Conservation (phyloP, 164 flowering plant species). For the Aristolochia californica region DNA sequence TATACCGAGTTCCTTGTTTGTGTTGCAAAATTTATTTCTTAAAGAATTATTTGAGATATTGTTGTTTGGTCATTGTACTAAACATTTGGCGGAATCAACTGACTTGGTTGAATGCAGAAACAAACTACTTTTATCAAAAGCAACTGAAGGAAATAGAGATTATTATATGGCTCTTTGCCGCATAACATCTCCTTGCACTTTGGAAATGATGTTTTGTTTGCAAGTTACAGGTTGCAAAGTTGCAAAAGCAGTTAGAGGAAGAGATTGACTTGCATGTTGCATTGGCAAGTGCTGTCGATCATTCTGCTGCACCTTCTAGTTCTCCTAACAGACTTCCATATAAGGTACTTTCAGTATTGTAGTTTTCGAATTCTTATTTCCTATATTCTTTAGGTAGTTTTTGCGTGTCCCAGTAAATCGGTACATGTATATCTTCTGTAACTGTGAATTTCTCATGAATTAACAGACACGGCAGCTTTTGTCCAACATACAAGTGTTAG, state of each 20-base stretch:
- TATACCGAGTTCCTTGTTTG: too few species aligned
- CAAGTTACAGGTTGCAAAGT: slow-evolving; percentile 16
- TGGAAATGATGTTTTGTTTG: too few species aligned
- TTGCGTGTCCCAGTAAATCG: not conserved
- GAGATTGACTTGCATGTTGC: slow-evolving; percentile 29
- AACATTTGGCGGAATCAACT: too few species aligned
- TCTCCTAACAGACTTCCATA: slow-evolving; percentile 20
- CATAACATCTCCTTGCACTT: too few species aligned
- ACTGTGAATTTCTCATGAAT: not conserved
- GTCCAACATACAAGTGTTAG: slow-evolving; percentile 24
- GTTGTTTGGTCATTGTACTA: too few species aligned
- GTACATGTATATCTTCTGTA: not conserved
- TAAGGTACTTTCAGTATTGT: slow-evolving; percentile 14
- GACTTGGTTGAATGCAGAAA: too few species aligned
- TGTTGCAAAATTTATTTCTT: too few species aligned
- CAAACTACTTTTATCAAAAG: too few species aligned
- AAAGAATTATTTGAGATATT: too few species aligned
- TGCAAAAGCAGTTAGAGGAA: slow-evolving; percentile 29
- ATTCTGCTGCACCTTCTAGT: slow-evolving; percentile 15
- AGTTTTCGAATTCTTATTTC: not conserved
- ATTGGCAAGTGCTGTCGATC: slow-evolving; percentile 23
- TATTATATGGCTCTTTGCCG: too few species aligned
- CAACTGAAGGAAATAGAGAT: too few species aligned
- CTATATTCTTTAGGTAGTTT: too few species aligned
- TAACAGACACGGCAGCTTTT: slow-evolving; percentile 30